These are phyloP conservation scores for Pichia sp. DNA, from an alignment of 1,139 yeast species.

Conservation along the genomic window DNA sequence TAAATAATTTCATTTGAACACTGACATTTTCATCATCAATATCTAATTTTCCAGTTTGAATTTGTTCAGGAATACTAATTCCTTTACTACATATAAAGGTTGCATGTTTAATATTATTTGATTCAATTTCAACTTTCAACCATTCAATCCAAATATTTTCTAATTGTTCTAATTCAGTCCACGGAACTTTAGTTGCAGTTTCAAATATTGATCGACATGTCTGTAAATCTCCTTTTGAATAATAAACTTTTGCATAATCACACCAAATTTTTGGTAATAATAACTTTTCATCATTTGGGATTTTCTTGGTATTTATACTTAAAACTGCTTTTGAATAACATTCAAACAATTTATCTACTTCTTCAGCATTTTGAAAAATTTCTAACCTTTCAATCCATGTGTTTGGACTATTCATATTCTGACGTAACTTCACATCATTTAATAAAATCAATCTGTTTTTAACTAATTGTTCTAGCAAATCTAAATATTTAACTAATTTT, in stretches of 20 bases:
- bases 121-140: slow-evolving; percentile 59
- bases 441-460: slow-evolving; percentile 49
- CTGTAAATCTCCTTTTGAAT: slow-evolving; percentile 31
- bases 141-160: slow-evolving; percentile 66
- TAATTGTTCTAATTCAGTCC: slow-evolving; percentile 53
- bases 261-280: slow-evolving; percentile 59
- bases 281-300: slow-evolving; percentile 29
- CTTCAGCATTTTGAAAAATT: slow-evolving; percentile 28
- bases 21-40: slow-evolving; percentile 42
- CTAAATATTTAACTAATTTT: slow-evolving; percentile 42
- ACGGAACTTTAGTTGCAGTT: slow-evolving; percentile 70
- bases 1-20: slow-evolving; percentile 46
- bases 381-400: slow-evolving; percentile 64
- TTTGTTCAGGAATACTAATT: slow-evolving; percentile 37
- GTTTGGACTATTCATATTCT: slow-evolving; percentile 54
- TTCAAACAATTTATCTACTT: slow-evolving; percentile 38
- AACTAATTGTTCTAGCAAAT: slow-evolving; percentile 50
- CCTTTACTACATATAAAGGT: slow-evolving; percentile 48
- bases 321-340: slow-evolving; percentile 64
- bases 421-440: slow-evolving; percentile 62
- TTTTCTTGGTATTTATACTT: slow-evolving; percentile 58
- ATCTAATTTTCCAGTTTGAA: slow-evolving; percentile 26
- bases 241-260: slow-evolving; percentile 60
- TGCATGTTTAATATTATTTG: slow-evolving; percentile 48
- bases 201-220: slow-evolving; percentile 38